Conservation (phyloP, 176 grass and related monocot species). For the Elaeis guineensis region DNA sequence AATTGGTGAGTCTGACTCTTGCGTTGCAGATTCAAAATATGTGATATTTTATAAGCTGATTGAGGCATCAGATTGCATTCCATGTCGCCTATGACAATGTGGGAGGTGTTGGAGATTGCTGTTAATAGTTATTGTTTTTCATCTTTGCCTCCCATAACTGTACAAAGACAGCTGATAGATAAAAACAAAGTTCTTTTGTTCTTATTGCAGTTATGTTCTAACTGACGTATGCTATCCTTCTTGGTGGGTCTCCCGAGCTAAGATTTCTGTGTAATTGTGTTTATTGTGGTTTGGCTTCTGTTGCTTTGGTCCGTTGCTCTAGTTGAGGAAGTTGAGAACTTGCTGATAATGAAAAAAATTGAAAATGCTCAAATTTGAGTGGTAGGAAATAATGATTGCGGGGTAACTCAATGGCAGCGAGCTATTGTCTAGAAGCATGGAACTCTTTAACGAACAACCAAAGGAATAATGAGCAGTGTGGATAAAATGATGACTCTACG, state of each 20-base stretch:
- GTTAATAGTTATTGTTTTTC: conserved; percentile 28
- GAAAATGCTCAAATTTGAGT: conserved; percentile 3
- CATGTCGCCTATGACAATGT: background rate
- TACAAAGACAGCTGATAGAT: conserved; percentile 65
- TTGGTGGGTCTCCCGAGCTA: conserved; percentile 1
- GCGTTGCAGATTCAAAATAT: too few relatives aligned
- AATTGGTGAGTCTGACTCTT: background rate
- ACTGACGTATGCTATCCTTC: background rate
- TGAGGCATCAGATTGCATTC: too few relatives aligned
- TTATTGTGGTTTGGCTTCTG: too few relatives aligned
- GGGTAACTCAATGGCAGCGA: too few relatives aligned
- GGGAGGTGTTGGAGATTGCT: conserved; percentile 7
- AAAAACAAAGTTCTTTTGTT: conserved; percentile 22
- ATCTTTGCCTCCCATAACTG: conserved; percentile 39
- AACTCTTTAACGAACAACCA: too few relatives aligned
- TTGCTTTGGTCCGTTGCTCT: too few relatives aligned
- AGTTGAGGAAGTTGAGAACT: too few relatives aligned
- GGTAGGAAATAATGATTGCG: too few relatives aligned
- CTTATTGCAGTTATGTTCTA: conserved; percentile 2
- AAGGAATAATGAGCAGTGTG: too few relatives aligned
- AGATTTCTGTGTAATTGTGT: background rate
- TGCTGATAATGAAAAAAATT: conserved; percentile 1
- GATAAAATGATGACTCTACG: too few relatives aligned
- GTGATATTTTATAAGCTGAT: too few relatives aligned
- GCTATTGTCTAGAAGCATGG: too few relatives aligned